Conservation (phyloP, 1,284 basidiomycete species). For the Tilletia walkeri region DNA sequence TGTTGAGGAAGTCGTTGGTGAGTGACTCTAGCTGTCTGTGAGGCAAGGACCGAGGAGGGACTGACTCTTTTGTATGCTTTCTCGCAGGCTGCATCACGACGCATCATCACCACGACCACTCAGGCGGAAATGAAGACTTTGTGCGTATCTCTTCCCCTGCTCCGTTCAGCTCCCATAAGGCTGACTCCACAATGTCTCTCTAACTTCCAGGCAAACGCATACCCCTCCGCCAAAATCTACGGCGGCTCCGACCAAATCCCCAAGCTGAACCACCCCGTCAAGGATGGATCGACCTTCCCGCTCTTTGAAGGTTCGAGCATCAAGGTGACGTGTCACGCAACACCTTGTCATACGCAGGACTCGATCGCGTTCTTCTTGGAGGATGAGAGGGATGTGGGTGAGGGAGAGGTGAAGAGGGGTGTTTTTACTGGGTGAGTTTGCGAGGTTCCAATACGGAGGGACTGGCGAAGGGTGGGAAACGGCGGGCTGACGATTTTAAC, state of each 20-base stretch:
- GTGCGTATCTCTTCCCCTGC: background rate
- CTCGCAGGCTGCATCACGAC: conserved; percentile 41
- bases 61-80: background rate
- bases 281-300: conserved; percentile 35
- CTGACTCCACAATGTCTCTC: background rate
- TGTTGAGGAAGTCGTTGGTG: conserved; percentile 61
- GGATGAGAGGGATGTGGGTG: conserved; percentile 58
- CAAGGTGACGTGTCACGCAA: conserved; percentile 63
- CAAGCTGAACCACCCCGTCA: conserved; percentile 70
- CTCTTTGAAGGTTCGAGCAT: conserved; percentile 31
- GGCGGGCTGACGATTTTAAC: too few species aligned
- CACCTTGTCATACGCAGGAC: conserved; percentile 95
- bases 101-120: conserved; percentile 67
- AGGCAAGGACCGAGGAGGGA: background rate
- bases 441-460: too few species aligned
- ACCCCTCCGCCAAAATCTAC: conserved; percentile 72
- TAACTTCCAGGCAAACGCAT: conserved; percentile 47
- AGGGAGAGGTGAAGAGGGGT: conserved; percentile 62
- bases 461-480: too few species aligned
- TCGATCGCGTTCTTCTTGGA: conserved; percentile 87
- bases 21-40: background rate
- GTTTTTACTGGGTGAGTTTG: conserved; percentile 78
- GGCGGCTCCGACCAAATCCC: conserved; percentile 75
- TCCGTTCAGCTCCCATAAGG: background rate
- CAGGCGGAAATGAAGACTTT: conserved; percentile 74